These are phyloP conservation scores for Colletotrichum chlorophyti DNA, from an alignment of 2,329 filamentous ascomycete species.

Conservation along the genomic window DNA sequence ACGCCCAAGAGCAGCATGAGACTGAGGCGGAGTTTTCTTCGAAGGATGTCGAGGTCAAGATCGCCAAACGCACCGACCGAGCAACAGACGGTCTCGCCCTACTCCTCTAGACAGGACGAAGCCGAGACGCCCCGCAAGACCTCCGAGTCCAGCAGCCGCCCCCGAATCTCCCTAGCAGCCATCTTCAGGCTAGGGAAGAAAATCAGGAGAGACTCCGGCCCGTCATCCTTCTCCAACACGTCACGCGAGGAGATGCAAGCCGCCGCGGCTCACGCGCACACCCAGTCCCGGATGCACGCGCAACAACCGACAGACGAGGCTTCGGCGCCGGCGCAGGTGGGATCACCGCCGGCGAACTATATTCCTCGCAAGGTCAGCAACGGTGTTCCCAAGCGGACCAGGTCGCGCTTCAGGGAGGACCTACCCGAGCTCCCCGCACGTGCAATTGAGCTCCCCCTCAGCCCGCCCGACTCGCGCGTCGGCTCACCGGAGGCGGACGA, in stretches of 20 bases:
- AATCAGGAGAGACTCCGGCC: slow-evolving; percentile 60
- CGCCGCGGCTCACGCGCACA: slow-evolving; percentile 32
- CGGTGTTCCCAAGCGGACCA: slow-evolving; percentile 74
- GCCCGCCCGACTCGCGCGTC: slow-evolving; percentile 82
- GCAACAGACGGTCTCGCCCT: slow-evolving; percentile 41
- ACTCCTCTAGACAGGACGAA: slow-evolving; percentile 50
- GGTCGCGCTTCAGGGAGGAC: slow-evolving; percentile 92
- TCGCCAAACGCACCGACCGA: slow-evolving; percentile 54
- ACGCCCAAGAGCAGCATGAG: slow-evolving; percentile 38
- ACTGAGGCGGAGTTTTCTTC: slow-evolving; percentile 45
- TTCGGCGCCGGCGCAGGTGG: slow-evolving; percentile 44
- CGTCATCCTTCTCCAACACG: slow-evolving; percentile 89
- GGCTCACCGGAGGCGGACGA: slow-evolving; percentile 75
- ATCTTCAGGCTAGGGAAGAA: slow-evolving; percentile 76
- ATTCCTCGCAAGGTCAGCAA: slow-evolving; percentile 44
- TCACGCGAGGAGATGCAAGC: slow-evolving; percentile 83
- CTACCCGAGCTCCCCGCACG: slow-evolving; percentile 87
- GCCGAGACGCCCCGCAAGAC: slow-evolving; percentile 58
- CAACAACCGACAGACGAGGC: slow-evolving; percentile 41
- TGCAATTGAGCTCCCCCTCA: too few species aligned
- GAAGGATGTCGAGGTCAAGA: slow-evolving; percentile 56
- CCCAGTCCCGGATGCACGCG: slow-evolving; percentile 38
- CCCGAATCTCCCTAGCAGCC: slow-evolving; percentile 67
- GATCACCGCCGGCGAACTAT: slow-evolving; percentile 52
- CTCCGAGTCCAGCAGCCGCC: slow-evolving; percentile 59